Percentiles rank a stretch among this genome's conserved stretches.
phyloP scores from a whole-genome alignment of 306 rosid genomes.

The Citrullus mucosospermus region DNA sequence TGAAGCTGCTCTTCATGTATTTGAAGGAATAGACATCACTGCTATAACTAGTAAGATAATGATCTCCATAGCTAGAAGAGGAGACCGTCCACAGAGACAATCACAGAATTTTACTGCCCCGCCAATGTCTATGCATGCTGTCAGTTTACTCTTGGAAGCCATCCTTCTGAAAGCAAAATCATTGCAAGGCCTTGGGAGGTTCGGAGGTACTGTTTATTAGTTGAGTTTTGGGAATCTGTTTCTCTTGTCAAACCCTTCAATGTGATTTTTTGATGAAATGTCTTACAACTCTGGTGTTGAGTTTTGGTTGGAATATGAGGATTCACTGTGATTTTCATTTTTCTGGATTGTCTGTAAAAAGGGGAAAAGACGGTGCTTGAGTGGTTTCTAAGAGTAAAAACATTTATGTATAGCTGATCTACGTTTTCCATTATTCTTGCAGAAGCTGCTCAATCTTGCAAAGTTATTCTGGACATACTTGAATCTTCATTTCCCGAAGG shows the following conservation, averaged over 20 bases:
- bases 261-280: not conserved
- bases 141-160: slow-evolving; percentile 69
- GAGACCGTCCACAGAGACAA: slow-evolving; percentile 34
- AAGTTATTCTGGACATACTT: slow-evolving; percentile 66
- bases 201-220: slow-evolving; percentile 40
- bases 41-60: slow-evolving; percentile 57
- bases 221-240: not conserved
- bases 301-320: not conserved
- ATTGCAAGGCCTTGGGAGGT: slow-evolving; percentile 56
- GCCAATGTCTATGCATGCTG: slow-evolving; percentile 62
- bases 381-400: not conserved
- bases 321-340: not conserved
- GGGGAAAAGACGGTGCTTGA: not conserved
- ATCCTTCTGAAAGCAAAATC: slow-evolving; percentile 77
- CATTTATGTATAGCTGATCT: slow-evolving; percentile 17
- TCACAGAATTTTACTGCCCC: slow-evolving; percentile 38
- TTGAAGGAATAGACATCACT: slow-evolving; percentile 70
- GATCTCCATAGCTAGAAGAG: slow-evolving; percentile 45
- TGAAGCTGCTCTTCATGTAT: slow-evolving; percentile 78
- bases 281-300: not conserved
- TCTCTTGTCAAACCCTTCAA: not conserved
- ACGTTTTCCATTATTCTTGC: slow-evolving; percentile 35
- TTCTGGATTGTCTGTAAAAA: not conserved
- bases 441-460: slow-evolving; percentile 90
- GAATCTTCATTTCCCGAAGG: slow-evolving; percentile 84